A percentile compares a stretch with the other conserved stretches of the same genome.
Evolutionary conservation across 495 filamentous ascomycete genomes (phyloP).

Genomic region (Aspergillus bridgeri): DNA sequence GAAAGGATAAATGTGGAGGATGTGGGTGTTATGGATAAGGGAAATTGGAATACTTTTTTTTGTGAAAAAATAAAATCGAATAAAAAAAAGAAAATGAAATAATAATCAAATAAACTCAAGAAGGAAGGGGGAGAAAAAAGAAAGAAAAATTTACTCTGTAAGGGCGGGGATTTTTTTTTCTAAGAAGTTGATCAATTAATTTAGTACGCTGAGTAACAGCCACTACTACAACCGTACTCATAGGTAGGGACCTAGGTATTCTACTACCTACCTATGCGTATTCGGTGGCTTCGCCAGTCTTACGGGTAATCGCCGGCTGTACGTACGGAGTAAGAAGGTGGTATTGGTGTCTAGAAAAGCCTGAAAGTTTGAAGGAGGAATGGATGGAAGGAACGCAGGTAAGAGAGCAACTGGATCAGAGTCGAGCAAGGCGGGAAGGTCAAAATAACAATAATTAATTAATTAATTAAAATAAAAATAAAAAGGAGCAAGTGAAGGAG

Average conservation of each 20-base stretch:
- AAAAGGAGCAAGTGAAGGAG: not conserved
- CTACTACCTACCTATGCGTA: not conserved
- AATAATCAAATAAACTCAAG: conserved; percentile 12
- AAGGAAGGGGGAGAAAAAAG: conserved; percentile 9
- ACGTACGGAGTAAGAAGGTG: too few species aligned
- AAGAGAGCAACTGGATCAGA: conserved; percentile 10
- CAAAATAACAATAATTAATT: too few species aligned
- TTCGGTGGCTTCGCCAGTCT: too few species aligned
- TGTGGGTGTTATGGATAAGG: conserved; percentile 20
- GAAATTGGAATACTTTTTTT: conserved; percentile 5
- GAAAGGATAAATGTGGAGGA: conserved; percentile 11
- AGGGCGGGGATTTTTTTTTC: conserved; percentile 1
- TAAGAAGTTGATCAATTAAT: not conserved
- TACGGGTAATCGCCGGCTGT: too few species aligned
- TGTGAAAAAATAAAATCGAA: conserved; percentile 15
- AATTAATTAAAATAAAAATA: too few species aligned
- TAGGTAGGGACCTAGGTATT: too few species aligned
- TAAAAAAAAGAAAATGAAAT: not conserved
- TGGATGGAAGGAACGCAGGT: conserved; percentile 5
- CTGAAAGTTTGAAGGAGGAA: conserved; percentile 4
- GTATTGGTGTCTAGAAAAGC: not conserved
- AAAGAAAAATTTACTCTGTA: conserved; percentile 16
- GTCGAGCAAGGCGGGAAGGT: not conserved
- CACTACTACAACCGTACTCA: too few species aligned
- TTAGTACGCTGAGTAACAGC: not conserved